phyloP scores from a whole-genome alignment of 805 yeast species.

The Candida ortonii region DNA sequence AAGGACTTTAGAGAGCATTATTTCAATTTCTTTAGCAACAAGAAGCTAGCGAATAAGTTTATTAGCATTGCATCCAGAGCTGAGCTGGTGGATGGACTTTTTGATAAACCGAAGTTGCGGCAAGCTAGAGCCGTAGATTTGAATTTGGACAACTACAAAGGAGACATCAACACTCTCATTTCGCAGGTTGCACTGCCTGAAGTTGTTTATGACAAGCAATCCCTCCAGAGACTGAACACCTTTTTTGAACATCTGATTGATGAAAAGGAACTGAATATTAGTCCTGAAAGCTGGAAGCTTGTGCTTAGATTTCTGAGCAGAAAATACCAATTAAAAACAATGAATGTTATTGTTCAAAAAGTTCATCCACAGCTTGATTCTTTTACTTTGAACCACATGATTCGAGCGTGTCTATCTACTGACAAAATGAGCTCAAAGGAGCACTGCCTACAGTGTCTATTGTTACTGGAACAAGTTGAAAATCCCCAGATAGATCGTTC shows the following conservation, averaged over 20 bases:
- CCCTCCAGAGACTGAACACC: conserved; percentile 1
- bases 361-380: conserved; percentile 1
- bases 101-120: too few species aligned
- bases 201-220: neutral
- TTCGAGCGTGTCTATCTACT: conserved; percentile 4
- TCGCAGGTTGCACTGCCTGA: neutral
- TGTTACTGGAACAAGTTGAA: conserved; percentile 1
- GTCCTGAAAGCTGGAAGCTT: conserved; percentile 3
- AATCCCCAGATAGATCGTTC: conserved; percentile 1
- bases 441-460: conserved; percentile 2
- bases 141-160: neutral
- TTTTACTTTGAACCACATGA: conserved; percentile 2
- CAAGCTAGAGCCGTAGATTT: too few species aligned
- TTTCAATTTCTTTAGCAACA: conserved; percentile 1
- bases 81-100: too few species aligned
- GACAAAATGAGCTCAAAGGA: conserved; percentile 4
- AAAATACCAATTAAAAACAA: conserved; percentile 4
- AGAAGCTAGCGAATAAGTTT: conserved; percentile 1
- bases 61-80: too few species aligned
- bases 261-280: neutral
- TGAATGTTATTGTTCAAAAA: conserved; percentile 1
- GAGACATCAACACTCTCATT: neutral
- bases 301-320: conserved; percentile 4
- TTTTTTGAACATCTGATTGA: conserved; percentile 1
- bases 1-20: neutral